A percentile compares a stretch with the other conserved stretches of the same genome.
Evolutionary conservation across 2,329 filamentous ascomycete species (phyloP).

Genomic region (Pseudocercospora vitis): DNA sequence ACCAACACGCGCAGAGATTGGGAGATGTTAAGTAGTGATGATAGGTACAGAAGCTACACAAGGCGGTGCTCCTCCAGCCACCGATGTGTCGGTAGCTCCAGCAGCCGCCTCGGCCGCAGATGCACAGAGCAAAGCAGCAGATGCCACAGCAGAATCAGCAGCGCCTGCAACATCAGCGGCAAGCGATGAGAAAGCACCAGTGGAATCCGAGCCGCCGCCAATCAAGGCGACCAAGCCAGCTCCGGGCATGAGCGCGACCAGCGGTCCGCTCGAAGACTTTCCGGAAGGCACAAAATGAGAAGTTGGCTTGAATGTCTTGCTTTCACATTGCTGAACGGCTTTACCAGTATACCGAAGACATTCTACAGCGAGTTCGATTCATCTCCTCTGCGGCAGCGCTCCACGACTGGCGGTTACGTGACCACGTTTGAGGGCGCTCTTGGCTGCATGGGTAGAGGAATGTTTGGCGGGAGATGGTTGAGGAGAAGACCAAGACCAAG

Average conservation of each 20-base stretch:
- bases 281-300: conserved; percentile 18
- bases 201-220: conserved; percentile 12
- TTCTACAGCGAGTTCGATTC: conserved; percentile 5
- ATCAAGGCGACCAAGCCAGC: conserved; percentile 12
- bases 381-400: neutral
- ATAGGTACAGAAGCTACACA: neutral
- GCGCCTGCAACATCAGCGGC: conserved; percentile 5
- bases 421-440: too few relatives aligned
- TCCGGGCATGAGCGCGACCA: conserved; percentile 28
- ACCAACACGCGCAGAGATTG: neutral
- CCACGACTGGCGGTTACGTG: neutral
- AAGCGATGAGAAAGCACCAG: conserved; percentile 15
- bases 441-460: too few relatives aligned
- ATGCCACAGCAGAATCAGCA: neutral
- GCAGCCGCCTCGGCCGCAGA: conserved; percentile 2
- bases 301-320: neutral
- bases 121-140: conserved; percentile 5
- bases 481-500: too few relatives aligned
- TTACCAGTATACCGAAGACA: conserved; percentile 10
- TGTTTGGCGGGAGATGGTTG: too few relatives aligned
- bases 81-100: conserved; percentile 3
- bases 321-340: conserved; percentile 9
- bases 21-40: conserved; percentile 1
- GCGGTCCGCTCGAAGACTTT: conserved; percentile 27
- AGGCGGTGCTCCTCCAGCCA: conserved; percentile 3